Evolutionary conservation across 106 monocot genomes (phyloP), one percentile per base, ranked within the genome.

Genomic region (Gastrodia elata): DNA sequence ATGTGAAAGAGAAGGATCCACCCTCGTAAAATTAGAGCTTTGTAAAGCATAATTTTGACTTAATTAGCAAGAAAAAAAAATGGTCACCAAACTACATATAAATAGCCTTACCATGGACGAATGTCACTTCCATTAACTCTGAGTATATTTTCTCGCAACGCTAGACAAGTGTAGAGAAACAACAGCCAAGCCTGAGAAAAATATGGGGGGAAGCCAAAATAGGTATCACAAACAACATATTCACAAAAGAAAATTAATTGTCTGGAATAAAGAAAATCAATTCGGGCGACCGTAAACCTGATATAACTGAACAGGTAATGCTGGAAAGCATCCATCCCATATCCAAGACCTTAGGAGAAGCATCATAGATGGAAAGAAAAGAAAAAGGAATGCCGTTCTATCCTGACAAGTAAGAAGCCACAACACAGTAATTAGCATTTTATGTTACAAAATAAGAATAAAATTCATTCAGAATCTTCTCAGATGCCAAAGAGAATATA

Each of bases 61-160:
- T 18, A 65, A 18, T 35, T 36, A 65, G 20, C 65, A 65, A 35
- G 18, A 2, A 65, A 37, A 36, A n/a, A 65, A 28, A 1, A 1
- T 18, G 14, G 15, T 36, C 33, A 15, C 20, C 15, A 20, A 65
- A 35, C 36, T 65, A 15, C 15, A 33, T 1, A 65, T 20, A 13
- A 35, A 33, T 10, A 20, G 32, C 38, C 1, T 82, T 85, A 95
- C 94, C 94, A 95, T 55, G 91, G 80, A 58, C 94, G 91, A 64
- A 95, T 95, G 52, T 95, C 89, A 75, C 94, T 94, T 83, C 94
- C 94, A 78, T 94, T 94, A 67, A 85, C 84, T 85, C 88, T 80
- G 74, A 94, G 76, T 73, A 94, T 85, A 64, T 94, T 94, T 71
- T 94, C 94, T 68, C 94, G 86, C 72, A 94, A 85, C 78, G 91